A percentile compares a stretch with the other conserved stretches of the same genome.
Conservation (phyloP, 1,139 yeast species). For the Spathaspora sp. region DNA sequence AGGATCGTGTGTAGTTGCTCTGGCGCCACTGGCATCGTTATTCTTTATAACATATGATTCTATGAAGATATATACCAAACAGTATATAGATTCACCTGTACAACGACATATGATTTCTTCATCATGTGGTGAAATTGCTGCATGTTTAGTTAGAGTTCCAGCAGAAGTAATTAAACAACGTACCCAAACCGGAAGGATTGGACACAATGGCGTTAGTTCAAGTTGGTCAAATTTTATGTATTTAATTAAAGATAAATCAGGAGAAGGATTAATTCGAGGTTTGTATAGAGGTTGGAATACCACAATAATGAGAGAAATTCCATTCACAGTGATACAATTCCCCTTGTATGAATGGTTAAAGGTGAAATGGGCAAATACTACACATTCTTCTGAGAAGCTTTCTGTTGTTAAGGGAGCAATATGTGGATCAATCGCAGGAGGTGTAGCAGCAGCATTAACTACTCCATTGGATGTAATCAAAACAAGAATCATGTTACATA, state of each 20-base stretch:
- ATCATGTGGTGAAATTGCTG: conserved; percentile 86
- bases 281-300: conserved; percentile 91
- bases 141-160: conserved; percentile 92
- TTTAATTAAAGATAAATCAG: conserved; percentile 55
- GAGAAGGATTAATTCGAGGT: conserved; percentile 78
- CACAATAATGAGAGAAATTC: conserved; percentile 91
- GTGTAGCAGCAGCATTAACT: conserved; percentile 88
- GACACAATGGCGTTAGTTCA: conserved; percentile 55
- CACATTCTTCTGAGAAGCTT: conserved; percentile 28
- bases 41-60: conserved; percentile 89
- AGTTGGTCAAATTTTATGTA: conserved; percentile 64
- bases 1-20: conserved; percentile 91
- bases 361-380: conserved; percentile 38
- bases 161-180: conserved; percentile 95
- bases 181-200: conserved; percentile 66
- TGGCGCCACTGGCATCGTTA: conserved; percentile 91
- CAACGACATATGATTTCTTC: conserved; percentile 84
- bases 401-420: conserved; percentile 80
- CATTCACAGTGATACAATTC: conserved; percentile 92
- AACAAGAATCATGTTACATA: conserved; percentile 82
- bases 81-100: conserved; percentile 32
- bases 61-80: conserved; percentile 52
- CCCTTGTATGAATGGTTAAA: conserved; percentile 88
- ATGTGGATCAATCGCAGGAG: conserved; percentile 95
- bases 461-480: conserved; percentile 93